phyloP scores from a whole-genome alignment of 805 yeast genomes.

The Torulaspora quercuum region DNA sequence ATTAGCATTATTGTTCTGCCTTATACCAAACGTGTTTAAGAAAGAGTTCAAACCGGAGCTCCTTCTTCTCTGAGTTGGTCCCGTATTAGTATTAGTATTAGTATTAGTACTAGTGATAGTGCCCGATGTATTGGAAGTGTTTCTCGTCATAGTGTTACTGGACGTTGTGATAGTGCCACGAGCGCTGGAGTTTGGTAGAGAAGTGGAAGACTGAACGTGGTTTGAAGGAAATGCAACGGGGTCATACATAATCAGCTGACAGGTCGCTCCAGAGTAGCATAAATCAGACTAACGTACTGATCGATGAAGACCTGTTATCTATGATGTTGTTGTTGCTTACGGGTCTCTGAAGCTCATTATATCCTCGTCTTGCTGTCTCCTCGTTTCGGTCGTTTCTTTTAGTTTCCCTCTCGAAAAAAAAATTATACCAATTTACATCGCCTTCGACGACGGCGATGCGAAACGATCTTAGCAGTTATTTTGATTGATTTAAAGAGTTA shows the following conservation, averaged over 20 bases:
- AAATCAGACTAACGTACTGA: too few species aligned
- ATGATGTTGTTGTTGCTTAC: too few species aligned
- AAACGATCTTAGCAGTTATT: too few species aligned
- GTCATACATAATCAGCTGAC: conserved; percentile 13
- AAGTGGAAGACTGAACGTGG: conserved; percentile 7
- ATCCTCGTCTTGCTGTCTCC: conserved; percentile 2
- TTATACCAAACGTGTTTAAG: conserved; percentile 32
- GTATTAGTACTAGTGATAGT: conserved; percentile 6
- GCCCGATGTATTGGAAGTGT: conserved; percentile 4
- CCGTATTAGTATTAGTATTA: neutral
- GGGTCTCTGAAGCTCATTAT: neutral
- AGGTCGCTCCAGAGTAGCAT: too few species aligned
- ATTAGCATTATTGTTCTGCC: conserved; percentile 17
- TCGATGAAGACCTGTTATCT: too few species aligned
- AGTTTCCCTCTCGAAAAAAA: neutral
- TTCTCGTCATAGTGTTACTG: conserved; percentile 10
- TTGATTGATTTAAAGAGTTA: neutral
- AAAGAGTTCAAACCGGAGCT: conserved; percentile 31
- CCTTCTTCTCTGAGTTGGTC: conserved; percentile 18
- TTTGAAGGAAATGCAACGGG: conserved; percentile 15
- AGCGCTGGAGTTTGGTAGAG: conserved; percentile 2
- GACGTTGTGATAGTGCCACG: too few species aligned
- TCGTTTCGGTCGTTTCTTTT: conserved; percentile 2
- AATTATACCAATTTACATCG: too few species aligned
- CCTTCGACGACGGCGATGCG: too few species aligned